These are phyloP conservation scores for Sporothrix curviconia DNA, from an alignment of 2,329 filamentous ascomycete species.

Conservation along the genomic window DNA sequence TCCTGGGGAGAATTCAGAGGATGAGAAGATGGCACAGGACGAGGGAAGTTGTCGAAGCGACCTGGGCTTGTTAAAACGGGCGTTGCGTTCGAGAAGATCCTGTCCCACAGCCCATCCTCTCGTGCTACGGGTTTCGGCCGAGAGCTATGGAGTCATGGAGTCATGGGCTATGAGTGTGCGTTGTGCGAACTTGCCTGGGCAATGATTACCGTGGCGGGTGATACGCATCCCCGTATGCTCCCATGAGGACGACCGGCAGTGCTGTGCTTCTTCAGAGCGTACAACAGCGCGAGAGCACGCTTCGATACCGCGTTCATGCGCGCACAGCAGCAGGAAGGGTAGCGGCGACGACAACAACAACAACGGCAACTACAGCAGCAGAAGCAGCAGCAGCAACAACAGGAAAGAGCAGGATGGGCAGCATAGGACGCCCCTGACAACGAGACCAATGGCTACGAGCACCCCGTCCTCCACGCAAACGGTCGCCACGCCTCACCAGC, in stretches of 20 bases:
- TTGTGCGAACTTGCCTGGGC: background rate
- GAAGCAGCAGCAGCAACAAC: background rate
- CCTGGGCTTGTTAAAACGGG: background rate
- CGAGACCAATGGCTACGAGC: background rate
- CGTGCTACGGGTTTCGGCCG: constrained; percentile 3
- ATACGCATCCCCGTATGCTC: constrained; percentile 6
- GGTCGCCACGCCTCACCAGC: background rate
- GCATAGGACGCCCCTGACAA: background rate
- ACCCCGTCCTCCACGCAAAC: background rate
- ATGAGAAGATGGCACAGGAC: background rate
- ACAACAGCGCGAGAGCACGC: background rate
- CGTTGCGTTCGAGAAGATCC: background rate
- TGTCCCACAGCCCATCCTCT: background rate
- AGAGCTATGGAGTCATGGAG: background rate
- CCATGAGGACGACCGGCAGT: background rate
- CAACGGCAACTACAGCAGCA: background rate
- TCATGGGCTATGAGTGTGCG: background rate
- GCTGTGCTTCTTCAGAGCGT: background rate
- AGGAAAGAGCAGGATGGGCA: background rate
- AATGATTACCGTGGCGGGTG: background rate
- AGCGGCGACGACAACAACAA: background rate
- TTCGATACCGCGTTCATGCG: background rate
- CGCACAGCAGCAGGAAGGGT: background rate
- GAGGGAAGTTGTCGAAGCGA: background rate
- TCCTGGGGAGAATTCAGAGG: background rate